Percentiles rank a stretch among this genome's conserved stretches.
These are phyloP conservation scores for Euphorbia peplus DNA, from an alignment of 345 rosid species.

Conservation along the genomic window DNA sequence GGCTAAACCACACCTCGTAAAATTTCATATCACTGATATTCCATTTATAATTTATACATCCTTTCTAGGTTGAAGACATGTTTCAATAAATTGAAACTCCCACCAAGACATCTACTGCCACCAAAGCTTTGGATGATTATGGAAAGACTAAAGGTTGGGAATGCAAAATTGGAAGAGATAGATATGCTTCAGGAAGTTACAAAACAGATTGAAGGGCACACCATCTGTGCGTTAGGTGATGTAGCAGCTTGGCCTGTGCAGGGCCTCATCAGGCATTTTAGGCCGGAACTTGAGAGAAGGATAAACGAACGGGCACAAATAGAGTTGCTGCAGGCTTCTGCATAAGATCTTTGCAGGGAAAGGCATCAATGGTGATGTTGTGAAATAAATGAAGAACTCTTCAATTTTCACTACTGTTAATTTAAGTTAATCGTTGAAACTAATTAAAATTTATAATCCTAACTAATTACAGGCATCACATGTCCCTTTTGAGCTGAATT, in stretches of 20 bases:
- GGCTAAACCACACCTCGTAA: too few relatives aligned
- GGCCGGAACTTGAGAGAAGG: conserved; percentile 98
- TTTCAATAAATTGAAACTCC: too few relatives aligned
- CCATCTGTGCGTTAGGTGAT: conserved; percentile 98
- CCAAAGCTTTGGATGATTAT: conserved; percentile 99
- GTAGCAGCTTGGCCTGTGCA: conserved; percentile 99
- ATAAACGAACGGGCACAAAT: conserved; percentile 81
- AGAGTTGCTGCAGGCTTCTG: conserved; percentile 89
- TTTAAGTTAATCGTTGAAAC: too few relatives aligned
- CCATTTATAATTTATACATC: too few relatives aligned
- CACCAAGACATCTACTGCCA: too few relatives aligned
- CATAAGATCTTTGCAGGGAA: conserved; percentile 38
- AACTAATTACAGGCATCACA: too few relatives aligned
- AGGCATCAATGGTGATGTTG: not conserved
- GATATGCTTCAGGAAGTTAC: conserved; percentile 99
- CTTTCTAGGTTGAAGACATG: too few relatives aligned
- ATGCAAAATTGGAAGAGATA: conserved; percentile 94
- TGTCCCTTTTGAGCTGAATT: too few relatives aligned
- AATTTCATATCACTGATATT: too few relatives aligned
- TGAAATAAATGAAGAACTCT: conserved; percentile 19
- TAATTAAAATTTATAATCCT: too few relatives aligned
- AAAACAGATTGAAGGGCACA: conserved; percentile 97
- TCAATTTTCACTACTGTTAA: too few relatives aligned
- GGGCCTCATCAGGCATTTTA: conserved; percentile 91
- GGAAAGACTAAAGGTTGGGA: conserved; percentile 95